Conservation (phyloP, 2,329 filamentous ascomycete species). For the Verticillium nubilum region DNA sequence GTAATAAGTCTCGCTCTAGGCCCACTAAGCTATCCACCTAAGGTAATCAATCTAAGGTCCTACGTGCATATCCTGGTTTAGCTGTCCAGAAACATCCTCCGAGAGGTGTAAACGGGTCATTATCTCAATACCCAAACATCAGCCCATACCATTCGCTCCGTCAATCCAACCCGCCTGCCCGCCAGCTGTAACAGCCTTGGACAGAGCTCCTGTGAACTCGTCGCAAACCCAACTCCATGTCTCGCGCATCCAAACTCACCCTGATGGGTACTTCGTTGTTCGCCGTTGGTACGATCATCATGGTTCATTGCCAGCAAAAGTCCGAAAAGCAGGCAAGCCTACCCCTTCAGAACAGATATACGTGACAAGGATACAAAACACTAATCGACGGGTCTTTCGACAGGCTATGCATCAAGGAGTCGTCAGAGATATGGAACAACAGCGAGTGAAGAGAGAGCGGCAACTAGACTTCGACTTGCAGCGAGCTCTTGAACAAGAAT, state of each 20-base stretch:
- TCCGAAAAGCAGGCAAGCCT: conserved; percentile 44
- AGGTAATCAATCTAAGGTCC: too few relatives aligned
- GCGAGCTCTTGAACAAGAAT: conserved; percentile 76
- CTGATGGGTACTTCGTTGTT: conserved; percentile 71
- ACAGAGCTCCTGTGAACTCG: not conserved
- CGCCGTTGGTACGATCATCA: conserved; percentile 68
- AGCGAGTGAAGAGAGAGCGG: conserved; percentile 82
- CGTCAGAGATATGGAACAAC: conserved; percentile 89
- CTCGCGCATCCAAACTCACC: conserved; percentile 81
- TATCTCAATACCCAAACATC: too few relatives aligned
- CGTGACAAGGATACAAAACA: not conserved
- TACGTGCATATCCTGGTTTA: too few relatives aligned
- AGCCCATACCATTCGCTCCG: too few relatives aligned
- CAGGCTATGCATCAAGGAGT: conserved; percentile 96
- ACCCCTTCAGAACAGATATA: not conserved
- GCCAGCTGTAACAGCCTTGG: not conserved
- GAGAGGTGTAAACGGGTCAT: too few relatives aligned
- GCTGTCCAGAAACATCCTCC: too few relatives aligned
- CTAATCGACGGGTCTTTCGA: not conserved
- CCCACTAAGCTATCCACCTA: too few relatives aligned
- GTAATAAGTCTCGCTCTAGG: too few relatives aligned
- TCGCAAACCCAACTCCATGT: conserved; percentile 55
- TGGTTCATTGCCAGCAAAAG: conserved; percentile 87
- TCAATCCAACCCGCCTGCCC: too few relatives aligned
- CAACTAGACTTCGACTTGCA: conserved; percentile 96